Evolutionary conservation across 2,329 filamentous ascomycete species (phyloP).

Genomic region (Exophiala sideris): DNA sequence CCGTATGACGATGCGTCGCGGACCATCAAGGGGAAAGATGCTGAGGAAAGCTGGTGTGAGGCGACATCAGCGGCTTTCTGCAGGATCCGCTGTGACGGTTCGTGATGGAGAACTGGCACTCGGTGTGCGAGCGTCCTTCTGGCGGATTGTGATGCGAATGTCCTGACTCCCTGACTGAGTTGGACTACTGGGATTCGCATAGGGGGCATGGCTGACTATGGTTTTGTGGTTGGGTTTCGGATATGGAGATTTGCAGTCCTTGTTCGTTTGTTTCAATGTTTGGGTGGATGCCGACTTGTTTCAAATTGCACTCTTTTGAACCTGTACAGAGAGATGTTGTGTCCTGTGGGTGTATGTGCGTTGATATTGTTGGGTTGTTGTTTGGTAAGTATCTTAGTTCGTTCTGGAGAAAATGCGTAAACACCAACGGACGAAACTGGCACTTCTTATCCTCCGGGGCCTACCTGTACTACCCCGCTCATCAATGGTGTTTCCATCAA

Average conservation of each 20-base stretch:
- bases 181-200: conserved; percentile 11
- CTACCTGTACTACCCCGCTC: too few relatives aligned
- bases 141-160: conserved; percentile 9
- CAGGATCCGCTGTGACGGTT: conserved; percentile 19
- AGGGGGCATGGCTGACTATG: conserved; percentile 13
- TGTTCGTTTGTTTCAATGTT: too few relatives aligned
- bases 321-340: too few relatives aligned
- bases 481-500: too few relatives aligned
- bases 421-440: too few relatives aligned
- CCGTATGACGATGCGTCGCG: conserved; percentile 20
- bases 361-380: too few relatives aligned
- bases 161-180: conserved; percentile 10
- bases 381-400: too few relatives aligned
- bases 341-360: too few relatives aligned
- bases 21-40: conserved; percentile 9
- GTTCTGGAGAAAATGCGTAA: too few relatives aligned
- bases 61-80: conserved; percentile 9
- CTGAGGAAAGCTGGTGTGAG: background rate
- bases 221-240: background rate
- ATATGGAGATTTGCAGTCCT: background rate
- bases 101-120: conserved; percentile 15
- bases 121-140: background rate
- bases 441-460: too few relatives aligned
- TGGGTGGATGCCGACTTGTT: too few relatives aligned
- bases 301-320: too few relatives aligned